Conservation (phyloP, 73 alveolate species). For the Paramecium bursaria region DNA sequence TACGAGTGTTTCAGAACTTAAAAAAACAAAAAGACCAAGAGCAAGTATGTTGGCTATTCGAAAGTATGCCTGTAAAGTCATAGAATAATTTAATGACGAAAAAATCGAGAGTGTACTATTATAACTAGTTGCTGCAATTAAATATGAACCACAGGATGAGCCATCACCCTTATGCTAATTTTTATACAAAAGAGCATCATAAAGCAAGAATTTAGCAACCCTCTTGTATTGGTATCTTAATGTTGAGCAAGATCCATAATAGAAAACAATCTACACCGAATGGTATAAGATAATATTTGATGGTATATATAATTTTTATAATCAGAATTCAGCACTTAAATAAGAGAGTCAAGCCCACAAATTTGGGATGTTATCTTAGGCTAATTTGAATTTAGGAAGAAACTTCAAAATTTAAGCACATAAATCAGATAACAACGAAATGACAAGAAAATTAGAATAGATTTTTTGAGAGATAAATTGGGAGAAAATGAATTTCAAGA, state of each 20-base stretch:
- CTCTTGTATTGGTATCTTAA: conserved; percentile 93
- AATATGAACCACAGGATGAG: conserved; percentile 89
- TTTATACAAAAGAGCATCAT: conserved; percentile 81
- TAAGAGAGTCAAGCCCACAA: neutral
- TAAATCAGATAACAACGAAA: conserved; percentile 60
- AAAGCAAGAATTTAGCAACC: conserved; percentile 89
- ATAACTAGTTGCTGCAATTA: conserved; percentile 94
- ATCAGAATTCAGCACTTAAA: conserved; percentile 67
- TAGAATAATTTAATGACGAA: conserved; percentile 76
- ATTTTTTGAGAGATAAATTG: conserved; percentile 58
- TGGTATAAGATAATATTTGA: conserved; percentile 65
- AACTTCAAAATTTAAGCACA: conserved; percentile 30
- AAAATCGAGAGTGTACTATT: conserved; percentile 88
- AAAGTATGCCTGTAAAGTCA: conserved; percentile 86
- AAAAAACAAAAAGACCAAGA: conserved; percentile 74
- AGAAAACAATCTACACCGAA: conserved; percentile 60
- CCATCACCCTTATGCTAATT: conserved; percentile 82
- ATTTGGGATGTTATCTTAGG: neutral
- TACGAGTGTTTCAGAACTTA: conserved; percentile 73
- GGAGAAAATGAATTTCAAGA: conserved; percentile 33
- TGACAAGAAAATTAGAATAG: conserved; percentile 54
- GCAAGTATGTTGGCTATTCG: conserved; percentile 78
- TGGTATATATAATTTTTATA: conserved; percentile 69
- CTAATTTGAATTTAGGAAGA: conserved; percentile 53
- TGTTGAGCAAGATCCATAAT: conserved; percentile 73